Percentiles rank a stretch among this genome's conserved stretches.
These are phyloP conservation scores for Ganoderma sinense DNA, from an alignment of 1,284 basidiomycete species.

Conservation along the genomic window DNA sequence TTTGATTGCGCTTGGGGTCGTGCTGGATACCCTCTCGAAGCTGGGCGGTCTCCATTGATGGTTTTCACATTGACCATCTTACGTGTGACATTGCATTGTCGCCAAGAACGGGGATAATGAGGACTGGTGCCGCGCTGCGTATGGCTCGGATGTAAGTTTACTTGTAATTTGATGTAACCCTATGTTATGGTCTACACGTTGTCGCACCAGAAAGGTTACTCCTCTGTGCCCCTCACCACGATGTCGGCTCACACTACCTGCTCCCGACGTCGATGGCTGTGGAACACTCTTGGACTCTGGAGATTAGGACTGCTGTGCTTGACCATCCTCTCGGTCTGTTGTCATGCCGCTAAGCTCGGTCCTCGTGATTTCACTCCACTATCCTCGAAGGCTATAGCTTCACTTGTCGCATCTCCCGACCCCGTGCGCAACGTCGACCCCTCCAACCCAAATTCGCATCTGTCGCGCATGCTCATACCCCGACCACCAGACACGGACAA, in stretches of 20 bases:
- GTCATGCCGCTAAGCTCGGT: slow-evolving; percentile 33
- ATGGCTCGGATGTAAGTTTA: slow-evolving; percentile 3
- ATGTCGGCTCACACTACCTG: slow-evolving; percentile 18
- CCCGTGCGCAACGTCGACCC: slow-evolving; percentile 74
- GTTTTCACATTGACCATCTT: not conserved
- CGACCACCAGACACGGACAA: slow-evolving; percentile 77
- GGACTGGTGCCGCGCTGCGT: not conserved
- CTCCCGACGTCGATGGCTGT: not conserved
- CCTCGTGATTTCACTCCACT: slow-evolving; percentile 52
- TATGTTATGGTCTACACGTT: slow-evolving; percentile 17
- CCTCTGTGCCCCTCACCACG: slow-evolving; percentile 14
- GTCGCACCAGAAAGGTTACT: not conserved
- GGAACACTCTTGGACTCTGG: slow-evolving; percentile 13
- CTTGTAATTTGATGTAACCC: slow-evolving; percentile 17
- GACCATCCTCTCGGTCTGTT: slow-evolving; percentile 12
- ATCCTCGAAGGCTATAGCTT: slow-evolving; percentile 56
- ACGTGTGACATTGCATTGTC: not conserved
- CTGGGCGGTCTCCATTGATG: slow-evolving; percentile 36
- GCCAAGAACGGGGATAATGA: slow-evolving; percentile 1
- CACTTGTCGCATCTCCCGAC: slow-evolving; percentile 62
- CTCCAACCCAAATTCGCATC: slow-evolving; percentile 70
- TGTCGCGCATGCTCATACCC: slow-evolving; percentile 85
- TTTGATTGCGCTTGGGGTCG: slow-evolving; percentile 63
- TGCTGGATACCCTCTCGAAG: slow-evolving; percentile 65
- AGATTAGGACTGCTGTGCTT: slow-evolving; percentile 14